Evolutionary conservation across 2,329 filamentous ascomycete species (phyloP).

Genomic region (Colletotrichum limetticola): DNA sequence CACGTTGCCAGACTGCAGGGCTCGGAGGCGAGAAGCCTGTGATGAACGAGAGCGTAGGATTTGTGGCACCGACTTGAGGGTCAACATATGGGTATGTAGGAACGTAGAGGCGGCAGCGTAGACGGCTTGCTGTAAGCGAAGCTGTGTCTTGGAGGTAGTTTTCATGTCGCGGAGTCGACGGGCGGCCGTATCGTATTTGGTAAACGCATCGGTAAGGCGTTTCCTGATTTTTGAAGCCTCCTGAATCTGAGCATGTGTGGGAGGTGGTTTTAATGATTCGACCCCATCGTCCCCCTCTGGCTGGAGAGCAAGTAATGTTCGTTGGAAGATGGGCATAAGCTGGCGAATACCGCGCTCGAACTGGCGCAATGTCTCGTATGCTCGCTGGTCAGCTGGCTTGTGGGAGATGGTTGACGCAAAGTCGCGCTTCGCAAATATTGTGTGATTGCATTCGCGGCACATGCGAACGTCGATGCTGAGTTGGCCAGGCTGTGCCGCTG

Average conservation of each 20-base stretch:
- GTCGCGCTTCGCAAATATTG: conserved; percentile 74
- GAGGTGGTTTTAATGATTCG: conserved; percentile 51
- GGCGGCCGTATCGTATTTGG: conserved; percentile 86
- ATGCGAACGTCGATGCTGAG: conserved; percentile 86
- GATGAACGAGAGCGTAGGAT: conserved; percentile 63
- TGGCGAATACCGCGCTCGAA: conserved; percentile 89
- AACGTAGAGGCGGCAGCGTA: conserved; percentile 86
- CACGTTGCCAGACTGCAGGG: conserved; percentile 44
- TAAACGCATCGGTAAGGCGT: conserved; percentile 87
- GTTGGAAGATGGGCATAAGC: conserved; percentile 86
- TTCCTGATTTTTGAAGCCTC: conserved; percentile 93
- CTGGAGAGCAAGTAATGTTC: conserved; percentile 77
- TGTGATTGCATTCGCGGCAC: conserved; percentile 85
- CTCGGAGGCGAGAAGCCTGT: conserved; percentile 41
- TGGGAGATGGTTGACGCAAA: conserved; percentile 76
- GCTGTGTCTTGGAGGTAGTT: conserved; percentile 77
- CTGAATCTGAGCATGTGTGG: conserved; percentile 75
- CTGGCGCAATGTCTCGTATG: conserved; percentile 85
- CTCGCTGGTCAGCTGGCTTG: conserved; percentile 79
- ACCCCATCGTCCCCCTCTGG: conserved; percentile 52
- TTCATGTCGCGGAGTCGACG: conserved; percentile 83
- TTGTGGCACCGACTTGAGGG: conserved; percentile 79
- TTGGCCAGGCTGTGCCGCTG: conserved; percentile 49
- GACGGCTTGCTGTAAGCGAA: conserved; percentile 81
- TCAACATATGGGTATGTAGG: conserved; percentile 90